Evolutionary conservation across 2,329 filamentous ascomycete genomes (phyloP), one percentile per base, ranked within the genome.

Genomic region (Knufia fluminis): DNA sequence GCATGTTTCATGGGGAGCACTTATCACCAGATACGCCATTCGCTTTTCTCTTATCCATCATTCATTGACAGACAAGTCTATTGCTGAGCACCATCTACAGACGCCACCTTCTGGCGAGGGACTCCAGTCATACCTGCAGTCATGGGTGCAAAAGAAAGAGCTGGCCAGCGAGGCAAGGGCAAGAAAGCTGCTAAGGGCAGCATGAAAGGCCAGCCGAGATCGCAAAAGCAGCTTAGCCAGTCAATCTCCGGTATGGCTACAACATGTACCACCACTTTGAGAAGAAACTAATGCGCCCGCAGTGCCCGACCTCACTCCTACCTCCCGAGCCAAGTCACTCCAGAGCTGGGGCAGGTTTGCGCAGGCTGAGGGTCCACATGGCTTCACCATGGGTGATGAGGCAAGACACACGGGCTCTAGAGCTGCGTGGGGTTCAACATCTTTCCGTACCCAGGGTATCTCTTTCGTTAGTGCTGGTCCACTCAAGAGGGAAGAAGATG

Each of bases 381-480:
- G 44, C 3, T 68, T 70, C 49, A 75, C 74, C 1, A 69, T 83
- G 62, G 69, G 71, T 54, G 74, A 82, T 55, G 78, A 80, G 63
- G 78, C 77, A 31, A 71, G 70, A 19, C 79, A 78, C 57, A 79
- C 76, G 10, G 75, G 74, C 59, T 69, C 65, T 16, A 7, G 39
- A 24, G 39, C 76, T 56, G 66, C 67, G 35, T 74, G 72, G 63
- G 69, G 71, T 49, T 62, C 70, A 2, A 69, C 71, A 52, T 72
- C 72, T 54, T 68, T 84, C 44, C 72, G 81, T 51, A 66, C 82
- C 57, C 69, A 73, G 48, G 67, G 68, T 20, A 71, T 85, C 45
- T 62, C 66, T 1, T 85, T 85, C 60, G 73, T 85, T 52, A 80
- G 77, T 60, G 79, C 78, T 28, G 78, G 78, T 19, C 66, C 64